phyloP scores from a whole-genome alignment of 2,329 filamentous ascomycete genomes.

The Aureobasidium pullulans region DNA sequence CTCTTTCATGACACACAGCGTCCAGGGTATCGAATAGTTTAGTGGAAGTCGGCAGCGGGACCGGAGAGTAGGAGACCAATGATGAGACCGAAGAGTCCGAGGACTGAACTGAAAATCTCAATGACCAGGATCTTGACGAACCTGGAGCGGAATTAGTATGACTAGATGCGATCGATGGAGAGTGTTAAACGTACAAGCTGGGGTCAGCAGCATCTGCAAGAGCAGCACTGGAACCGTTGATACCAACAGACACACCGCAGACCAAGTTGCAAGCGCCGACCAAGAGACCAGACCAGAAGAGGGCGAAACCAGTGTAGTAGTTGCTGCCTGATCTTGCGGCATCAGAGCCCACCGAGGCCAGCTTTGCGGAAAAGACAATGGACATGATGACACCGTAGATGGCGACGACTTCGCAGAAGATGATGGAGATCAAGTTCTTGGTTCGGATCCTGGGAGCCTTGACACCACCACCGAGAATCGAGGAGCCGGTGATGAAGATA shows the following conservation, averaged over 20 bases:
- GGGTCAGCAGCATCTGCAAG: conserved; percentile 91
- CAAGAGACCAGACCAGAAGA: conserved; percentile 93
- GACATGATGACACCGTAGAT: conserved; percentile 99
- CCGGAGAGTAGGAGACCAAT: conserved; percentile 81
- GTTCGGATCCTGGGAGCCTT: conserved; percentile 95
- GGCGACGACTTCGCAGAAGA: conserved; percentile 99
- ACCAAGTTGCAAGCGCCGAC: conserved; percentile 94
- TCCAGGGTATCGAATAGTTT: neutral
- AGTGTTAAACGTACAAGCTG: conserved; percentile 58
- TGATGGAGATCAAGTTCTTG: conserved; percentile 99
- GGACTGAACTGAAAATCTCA: conserved; percentile 97
- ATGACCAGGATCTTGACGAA: conserved; percentile 99
- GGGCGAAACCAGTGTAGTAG: conserved; percentile 88
- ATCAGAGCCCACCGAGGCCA: conserved; percentile 58
- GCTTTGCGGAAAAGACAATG: conserved; percentile 91
- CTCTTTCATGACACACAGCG: neutral
- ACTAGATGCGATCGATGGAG: neutral
- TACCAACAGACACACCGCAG: conserved; percentile 92
- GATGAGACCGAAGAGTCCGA: conserved; percentile 93
- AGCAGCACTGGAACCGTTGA: conserved; percentile 95
- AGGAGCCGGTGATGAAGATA: conserved; percentile 96
- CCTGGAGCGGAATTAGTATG: conserved; percentile 38
- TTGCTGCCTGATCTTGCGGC: conserved; percentile 66
- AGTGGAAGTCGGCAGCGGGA: conserved; percentile 68
- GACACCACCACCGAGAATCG: conserved; percentile 93